Conservation (phyloP, 1,284 basidiomycete genomes). For the Ceratobasidium sp. region DNA sequence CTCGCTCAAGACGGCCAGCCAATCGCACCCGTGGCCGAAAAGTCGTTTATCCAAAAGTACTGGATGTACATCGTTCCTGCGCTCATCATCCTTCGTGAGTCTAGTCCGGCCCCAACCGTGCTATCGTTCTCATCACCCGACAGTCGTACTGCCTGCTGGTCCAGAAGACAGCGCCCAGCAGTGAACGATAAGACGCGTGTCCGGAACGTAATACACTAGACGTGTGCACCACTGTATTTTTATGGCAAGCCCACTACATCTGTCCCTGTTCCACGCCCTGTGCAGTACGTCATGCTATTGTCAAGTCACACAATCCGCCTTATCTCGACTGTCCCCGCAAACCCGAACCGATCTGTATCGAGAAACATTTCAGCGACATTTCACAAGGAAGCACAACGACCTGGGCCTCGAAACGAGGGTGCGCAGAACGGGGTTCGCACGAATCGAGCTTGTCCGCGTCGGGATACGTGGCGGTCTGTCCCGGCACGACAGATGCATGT, state of each 20-base stretch:
- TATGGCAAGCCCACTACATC: slow-evolving; percentile 6
- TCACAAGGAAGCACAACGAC: too few species aligned
- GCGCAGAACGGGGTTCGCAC: not conserved
- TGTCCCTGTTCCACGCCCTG: slow-evolving; percentile 2
- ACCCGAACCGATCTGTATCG: not conserved
- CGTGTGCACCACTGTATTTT: slow-evolving; percentile 22
- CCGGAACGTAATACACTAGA: slow-evolving; percentile 19
- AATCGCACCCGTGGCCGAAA: slow-evolving; percentile 70
- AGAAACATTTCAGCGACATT: slow-evolving; percentile 5
- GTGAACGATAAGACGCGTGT: slow-evolving; percentile 18
- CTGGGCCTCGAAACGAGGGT: not conserved
- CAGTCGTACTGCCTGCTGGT: slow-evolving; percentile 33
- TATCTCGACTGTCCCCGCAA: not conserved
- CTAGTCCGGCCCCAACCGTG: not conserved
- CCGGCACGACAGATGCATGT: too few species aligned
- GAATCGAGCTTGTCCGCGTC: not conserved
- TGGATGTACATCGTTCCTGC: slow-evolving; percentile 81
- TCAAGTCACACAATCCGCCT: not conserved
- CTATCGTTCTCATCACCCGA: slow-evolving; percentile 4
- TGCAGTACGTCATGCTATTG: slow-evolving; percentile 5
- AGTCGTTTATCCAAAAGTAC: slow-evolving; percentile 87
- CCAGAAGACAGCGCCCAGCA: slow-evolving; percentile 32
- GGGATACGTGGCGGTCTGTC: slow-evolving; percentile 7
- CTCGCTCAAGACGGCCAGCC: slow-evolving; percentile 73
- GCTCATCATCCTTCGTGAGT: slow-evolving; percentile 57